phyloP scores from a whole-genome alignment of 1,139 yeast species.

The Candida glucosophila region DNA sequence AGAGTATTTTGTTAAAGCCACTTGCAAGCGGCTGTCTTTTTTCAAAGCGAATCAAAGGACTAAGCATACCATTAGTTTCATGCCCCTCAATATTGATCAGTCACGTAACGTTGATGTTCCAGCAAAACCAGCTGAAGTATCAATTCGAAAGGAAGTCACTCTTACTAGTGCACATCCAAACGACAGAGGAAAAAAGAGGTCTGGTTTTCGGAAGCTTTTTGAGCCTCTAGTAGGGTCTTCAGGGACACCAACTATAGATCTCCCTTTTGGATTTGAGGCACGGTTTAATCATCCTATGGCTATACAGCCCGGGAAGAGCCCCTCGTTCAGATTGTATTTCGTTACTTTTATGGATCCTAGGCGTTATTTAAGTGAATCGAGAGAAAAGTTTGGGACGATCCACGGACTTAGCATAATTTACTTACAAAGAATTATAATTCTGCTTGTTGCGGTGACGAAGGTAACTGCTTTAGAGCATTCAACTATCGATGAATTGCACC shows the following conservation, averaged over 20 bases:
- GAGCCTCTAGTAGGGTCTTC: no score
- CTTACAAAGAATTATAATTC: conserved; percentile 28
- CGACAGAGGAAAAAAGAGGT: no score
- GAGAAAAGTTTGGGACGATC: conserved; percentile 29
- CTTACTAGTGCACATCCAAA: no score
- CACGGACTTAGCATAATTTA: conserved; percentile 43
- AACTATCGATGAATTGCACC: conserved; percentile 16
- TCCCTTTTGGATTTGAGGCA: conserved; percentile 38
- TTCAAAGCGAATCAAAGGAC: conserved; percentile 42
- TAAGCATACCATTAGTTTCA: no score
- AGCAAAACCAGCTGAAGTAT: no score
- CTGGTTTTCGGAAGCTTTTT: no score
- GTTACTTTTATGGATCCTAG: conserved; percentile 27
- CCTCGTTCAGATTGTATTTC: conserved; percentile 31
- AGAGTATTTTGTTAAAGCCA: conserved; percentile 49
- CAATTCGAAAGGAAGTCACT: no score
- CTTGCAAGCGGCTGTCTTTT: conserved; percentile 48
- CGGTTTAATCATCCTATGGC: conserved; percentile 40
- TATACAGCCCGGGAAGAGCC: conserved; percentile 32
- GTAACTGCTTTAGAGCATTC: conserved; percentile 30
- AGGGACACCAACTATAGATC: no score
- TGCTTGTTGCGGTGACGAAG: conserved; percentile 22
- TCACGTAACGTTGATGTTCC: no score
- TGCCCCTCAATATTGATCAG: no score
- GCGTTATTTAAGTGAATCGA: conserved; percentile 26